Percentiles rank a stretch among this genome's conserved stretches.
These are phyloP conservation scores for Hirschfeldia incana DNA, from an alignment of 345 rosid species.

Conservation along the genomic window DNA sequence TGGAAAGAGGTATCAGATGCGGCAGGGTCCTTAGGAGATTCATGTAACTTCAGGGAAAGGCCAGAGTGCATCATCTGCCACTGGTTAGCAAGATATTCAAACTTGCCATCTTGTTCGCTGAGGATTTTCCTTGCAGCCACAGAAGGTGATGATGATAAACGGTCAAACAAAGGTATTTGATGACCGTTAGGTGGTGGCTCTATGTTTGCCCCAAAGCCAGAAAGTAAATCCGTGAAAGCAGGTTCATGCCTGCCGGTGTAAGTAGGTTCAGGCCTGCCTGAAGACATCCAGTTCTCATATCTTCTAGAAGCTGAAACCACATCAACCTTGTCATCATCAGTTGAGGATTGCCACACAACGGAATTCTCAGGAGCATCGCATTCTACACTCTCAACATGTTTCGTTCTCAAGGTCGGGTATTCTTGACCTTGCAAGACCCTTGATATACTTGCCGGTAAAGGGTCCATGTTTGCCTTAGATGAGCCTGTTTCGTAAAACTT, in stretches of 20 bases:
- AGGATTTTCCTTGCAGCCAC: slow-evolving; percentile 39
- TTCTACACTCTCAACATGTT: slow-evolving; percentile 49
- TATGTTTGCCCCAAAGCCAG: slow-evolving; percentile 54
- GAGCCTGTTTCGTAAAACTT: slow-evolving; percentile 39
- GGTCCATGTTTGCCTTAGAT: slow-evolving; percentile 52
- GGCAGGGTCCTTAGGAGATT: slow-evolving; percentile 40
- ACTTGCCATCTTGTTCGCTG: slow-evolving; percentile 51
- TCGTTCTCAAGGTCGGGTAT: slow-evolving; percentile 67
- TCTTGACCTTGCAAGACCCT: slow-evolving; percentile 89
- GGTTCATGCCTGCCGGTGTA: slow-evolving; percentile 61
- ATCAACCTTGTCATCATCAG: slow-evolving; percentile 60
- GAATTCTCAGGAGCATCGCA: slow-evolving; percentile 59
- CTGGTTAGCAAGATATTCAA: slow-evolving; percentile 42
- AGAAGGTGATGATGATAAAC: slow-evolving; percentile 30
- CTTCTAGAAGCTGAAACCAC: slow-evolving; percentile 50
- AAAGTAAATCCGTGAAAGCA: slow-evolving; percentile 61
- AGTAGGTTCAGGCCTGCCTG: slow-evolving; percentile 54
- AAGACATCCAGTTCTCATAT: slow-evolving; percentile 53
- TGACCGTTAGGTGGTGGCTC: slow-evolving; percentile 44
- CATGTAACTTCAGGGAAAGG: slow-evolving; percentile 53
- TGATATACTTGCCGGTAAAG: slow-evolving; percentile 55
- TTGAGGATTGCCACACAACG: slow-evolving; percentile 54
- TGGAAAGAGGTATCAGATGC: slow-evolving; percentile 45
- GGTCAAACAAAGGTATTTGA: slow-evolving; percentile 45
- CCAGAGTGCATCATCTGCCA: slow-evolving; percentile 57